These are phyloP conservation scores for Sordariomycetes sp. DNA, from an alignment of 2,329 filamentous ascomycete genomes.

Conservation along the genomic window DNA sequence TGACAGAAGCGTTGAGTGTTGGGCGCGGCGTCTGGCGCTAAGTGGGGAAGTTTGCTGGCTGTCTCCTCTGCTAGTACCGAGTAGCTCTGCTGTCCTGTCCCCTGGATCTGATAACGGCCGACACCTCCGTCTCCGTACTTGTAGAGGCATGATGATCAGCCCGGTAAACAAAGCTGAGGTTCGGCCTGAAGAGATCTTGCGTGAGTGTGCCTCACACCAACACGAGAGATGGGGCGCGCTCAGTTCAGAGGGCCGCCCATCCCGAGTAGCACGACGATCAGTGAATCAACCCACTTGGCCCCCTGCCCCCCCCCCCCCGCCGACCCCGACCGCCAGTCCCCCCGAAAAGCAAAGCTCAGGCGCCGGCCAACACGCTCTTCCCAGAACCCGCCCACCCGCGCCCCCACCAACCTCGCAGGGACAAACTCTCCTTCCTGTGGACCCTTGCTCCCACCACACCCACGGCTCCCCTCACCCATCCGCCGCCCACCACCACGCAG, in stretches of 20 bases:
- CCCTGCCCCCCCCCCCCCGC: too few species aligned
- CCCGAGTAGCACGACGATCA: not conserved
- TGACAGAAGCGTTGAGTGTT: too few species aligned
- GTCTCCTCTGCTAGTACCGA: too few species aligned
- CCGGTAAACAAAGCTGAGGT: too few species aligned
- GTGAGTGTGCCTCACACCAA: not conserved
- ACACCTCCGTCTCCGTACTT: too few species aligned
- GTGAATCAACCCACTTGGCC: not conserved
- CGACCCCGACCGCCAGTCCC: not conserved
- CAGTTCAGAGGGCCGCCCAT: not conserved
- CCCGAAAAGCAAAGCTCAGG: not conserved
- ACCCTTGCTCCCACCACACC: not conserved
- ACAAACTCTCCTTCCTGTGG: not conserved
- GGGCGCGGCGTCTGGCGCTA: too few species aligned
- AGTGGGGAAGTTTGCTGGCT: too few species aligned
- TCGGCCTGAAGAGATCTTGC: not conserved
- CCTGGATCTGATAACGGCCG: too few species aligned
- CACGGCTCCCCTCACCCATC: not conserved
- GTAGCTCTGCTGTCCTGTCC: too few species aligned
- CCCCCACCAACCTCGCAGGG: not conserved
- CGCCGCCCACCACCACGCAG: not conserved
- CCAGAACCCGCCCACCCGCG: not conserved
- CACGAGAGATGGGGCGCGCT: not conserved
- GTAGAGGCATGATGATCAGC: too few species aligned
- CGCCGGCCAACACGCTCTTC: not conserved